These are phyloP conservation scores for Hypomontagnella submonticulosa DNA, from an alignment of 495 filamentous ascomycete genomes.

Conservation along the genomic window DNA sequence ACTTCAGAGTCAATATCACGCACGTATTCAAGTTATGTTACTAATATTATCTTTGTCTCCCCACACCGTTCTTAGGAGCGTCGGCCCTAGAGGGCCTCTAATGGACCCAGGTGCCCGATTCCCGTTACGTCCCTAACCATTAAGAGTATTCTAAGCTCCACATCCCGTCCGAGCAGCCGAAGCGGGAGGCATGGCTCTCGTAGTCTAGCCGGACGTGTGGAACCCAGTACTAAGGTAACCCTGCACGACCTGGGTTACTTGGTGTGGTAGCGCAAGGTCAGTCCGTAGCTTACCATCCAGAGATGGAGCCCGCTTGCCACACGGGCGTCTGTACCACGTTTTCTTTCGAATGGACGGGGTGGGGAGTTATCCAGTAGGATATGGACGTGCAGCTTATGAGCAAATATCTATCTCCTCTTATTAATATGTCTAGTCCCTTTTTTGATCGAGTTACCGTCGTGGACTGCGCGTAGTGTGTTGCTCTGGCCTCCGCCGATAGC, in stretches of 20 bases:
- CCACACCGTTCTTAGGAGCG: constrained; percentile 1
- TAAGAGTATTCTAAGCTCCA: constrained; percentile 24
- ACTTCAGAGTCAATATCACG: background rate
- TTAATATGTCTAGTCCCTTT: background rate
- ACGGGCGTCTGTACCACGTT: constrained; percentile 39
- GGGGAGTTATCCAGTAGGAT: constrained; percentile 23
- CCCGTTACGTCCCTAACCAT: constrained; percentile 10
- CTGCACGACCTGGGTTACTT: constrained; percentile 29
- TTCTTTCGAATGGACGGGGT: constrained; percentile 26
- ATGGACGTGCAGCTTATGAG: constrained; percentile 34
- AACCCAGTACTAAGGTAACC: constrained; percentile 37
- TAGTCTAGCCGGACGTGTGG: constrained; percentile 32
- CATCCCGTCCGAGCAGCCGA: constrained; percentile 31
- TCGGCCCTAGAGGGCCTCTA: constrained; percentile 16
- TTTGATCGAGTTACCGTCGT: too few species aligned
- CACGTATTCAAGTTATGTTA: constrained; percentile 4
- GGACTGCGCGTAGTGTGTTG: too few species aligned
- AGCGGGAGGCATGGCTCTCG: constrained; percentile 23
- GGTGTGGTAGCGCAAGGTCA: constrained; percentile 37
- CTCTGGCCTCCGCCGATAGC: background rate
- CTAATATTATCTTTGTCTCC: constrained; percentile 11
- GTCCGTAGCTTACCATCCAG: constrained; percentile 35
- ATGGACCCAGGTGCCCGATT: constrained; percentile 14
- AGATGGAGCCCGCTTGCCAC: constrained; percentile 33
- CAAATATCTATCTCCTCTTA: constrained; percentile 24